Evolutionary conservation across 257 asterid species (phyloP), one percentile per base, ranked within the genome.

Genomic region (Solanum clarkiae): DNA sequence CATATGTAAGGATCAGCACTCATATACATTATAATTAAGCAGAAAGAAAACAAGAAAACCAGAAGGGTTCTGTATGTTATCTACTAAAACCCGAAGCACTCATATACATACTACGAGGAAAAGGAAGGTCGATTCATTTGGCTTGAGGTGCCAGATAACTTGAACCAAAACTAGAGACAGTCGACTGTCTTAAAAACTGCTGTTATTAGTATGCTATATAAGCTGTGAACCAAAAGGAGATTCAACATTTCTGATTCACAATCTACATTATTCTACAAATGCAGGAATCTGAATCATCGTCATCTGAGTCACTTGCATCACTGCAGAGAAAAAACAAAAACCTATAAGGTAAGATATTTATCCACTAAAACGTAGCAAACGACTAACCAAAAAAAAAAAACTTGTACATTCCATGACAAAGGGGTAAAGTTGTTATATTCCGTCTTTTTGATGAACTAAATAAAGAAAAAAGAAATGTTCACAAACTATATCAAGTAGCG

Each of bases 241-340:
- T 86, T 70, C 86, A 84, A 83, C 83, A 10, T 54, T 10, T 18
- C 16, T 79, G 82, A 26, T 26, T 51, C 47, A 77, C 77, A 86
- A 86, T 79, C 92, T 93, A 94, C 98, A 94, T 94, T 88, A 94
- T 85, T 85, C 86, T 92, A 89, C 98, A 94, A 81, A 91, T 88
- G 92, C 98, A 94, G 85, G 90, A 81, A 86, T 93, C 98, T 47
- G 96, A 92, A 6, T 92, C 96, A 10, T 94, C 98, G 2, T 91
- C 95, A 13, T 93, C 98, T 17, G 95, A 91, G 84, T 93, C 98
- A 51, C 98, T 93, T 85, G 22, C 89, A 70, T 92, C 95, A 87
- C 97, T 93, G 93, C 88, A 91, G 32, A 91, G 32, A 40, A 87
- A 87, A 88, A 69, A 47, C 77, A 80, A 66, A 83, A 71, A 87